Conservation (phyloP, 2,329 filamentous ascomycete genomes). For the Blastomyces silverae region DNA sequence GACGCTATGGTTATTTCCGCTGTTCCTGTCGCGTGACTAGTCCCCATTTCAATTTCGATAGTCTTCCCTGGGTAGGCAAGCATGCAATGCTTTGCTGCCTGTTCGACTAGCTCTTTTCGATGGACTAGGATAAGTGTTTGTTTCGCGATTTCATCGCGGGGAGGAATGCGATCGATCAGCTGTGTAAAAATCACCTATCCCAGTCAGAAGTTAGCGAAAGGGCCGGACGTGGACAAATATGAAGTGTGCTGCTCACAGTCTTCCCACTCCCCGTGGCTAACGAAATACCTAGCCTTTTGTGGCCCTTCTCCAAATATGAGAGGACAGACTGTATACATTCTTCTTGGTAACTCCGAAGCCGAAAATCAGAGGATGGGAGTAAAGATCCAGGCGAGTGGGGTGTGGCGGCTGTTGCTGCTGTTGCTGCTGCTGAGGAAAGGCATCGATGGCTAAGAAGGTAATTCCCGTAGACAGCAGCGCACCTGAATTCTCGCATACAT, state of each 20-base stretch:
- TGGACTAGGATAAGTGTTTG: slow-evolving; percentile 90
- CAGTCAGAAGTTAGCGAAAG: slow-evolving; percentile 14
- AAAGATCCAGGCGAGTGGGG: slow-evolving; percentile 16
- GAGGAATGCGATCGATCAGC: slow-evolving; percentile 68
- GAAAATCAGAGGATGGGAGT: slow-evolving; percentile 39
- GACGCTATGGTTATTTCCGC: slow-evolving; percentile 95
- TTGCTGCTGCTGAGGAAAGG: slow-evolving; percentile 23
- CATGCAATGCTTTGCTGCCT: slow-evolving; percentile 79
- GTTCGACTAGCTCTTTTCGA: slow-evolving; percentile 85
- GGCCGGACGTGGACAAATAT: neutral
- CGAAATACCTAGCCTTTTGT: slow-evolving; percentile 75
- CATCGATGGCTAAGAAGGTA: slow-evolving; percentile 16
- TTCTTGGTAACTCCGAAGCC: slow-evolving; percentile 77
- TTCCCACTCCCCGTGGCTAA: slow-evolving; percentile 85
- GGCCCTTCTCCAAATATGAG: slow-evolving; percentile 58
- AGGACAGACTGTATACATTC: slow-evolving; percentile 83
- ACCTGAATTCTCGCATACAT: slow-evolving; percentile 27
- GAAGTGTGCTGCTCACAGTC: slow-evolving; percentile 53
- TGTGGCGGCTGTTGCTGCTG: slow-evolving; percentile 15
- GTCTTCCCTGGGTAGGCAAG: slow-evolving; percentile 70
- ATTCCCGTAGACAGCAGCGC: slow-evolving; percentile 1
- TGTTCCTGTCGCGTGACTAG: slow-evolving; percentile 62
- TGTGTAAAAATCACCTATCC: slow-evolving; percentile 87
- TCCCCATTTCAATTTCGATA: slow-evolving; percentile 90
- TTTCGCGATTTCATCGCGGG: slow-evolving; percentile 51